A percentile compares a stretch with the other conserved stretches of the same genome.
Evolutionary conservation across 352 stramenopile species (phyloP).

Genomic region (Phytopythium delawarense): DNA sequence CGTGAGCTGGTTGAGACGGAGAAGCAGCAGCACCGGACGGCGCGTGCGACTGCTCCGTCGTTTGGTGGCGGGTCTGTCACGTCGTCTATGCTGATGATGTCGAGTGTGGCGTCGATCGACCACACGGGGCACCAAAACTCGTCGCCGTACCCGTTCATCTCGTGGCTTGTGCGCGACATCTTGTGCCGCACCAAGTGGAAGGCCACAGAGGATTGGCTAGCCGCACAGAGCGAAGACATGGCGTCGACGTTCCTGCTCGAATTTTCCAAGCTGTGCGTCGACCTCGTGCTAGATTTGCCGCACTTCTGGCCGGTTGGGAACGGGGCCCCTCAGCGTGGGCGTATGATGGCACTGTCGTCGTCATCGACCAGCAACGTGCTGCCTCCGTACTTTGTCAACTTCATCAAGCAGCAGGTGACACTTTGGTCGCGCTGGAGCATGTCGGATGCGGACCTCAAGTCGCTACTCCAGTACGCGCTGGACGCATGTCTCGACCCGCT

Average conservation of each 20-base stretch:
- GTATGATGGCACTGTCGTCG: constrained; percentile 10
- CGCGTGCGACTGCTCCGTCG: constrained; percentile 12
- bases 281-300: constrained; percentile 70
- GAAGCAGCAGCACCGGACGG: constrained; percentile 42
- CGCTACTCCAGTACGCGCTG: constrained; percentile 49
- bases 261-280: constrained; percentile 71
- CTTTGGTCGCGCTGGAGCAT: constrained; percentile 81
- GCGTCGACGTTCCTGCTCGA: constrained; percentile 67
- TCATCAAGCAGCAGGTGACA: constrained; percentile 71
- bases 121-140: constrained; percentile 2
- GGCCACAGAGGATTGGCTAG: constrained; percentile 65
- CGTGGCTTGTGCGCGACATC: constrained; percentile 79
- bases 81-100: constrained; percentile 2
- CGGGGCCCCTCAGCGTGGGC: constrained; percentile 19
- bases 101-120: neutral
- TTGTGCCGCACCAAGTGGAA: constrained; percentile 81
- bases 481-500: constrained; percentile 61
- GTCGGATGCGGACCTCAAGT: constrained; percentile 44
- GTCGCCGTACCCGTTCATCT: constrained; percentile 26
- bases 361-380: constrained; percentile 61
- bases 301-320: constrained; percentile 42
- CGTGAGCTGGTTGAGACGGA: constrained; percentile 64
- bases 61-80: constrained; percentile 16
- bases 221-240: constrained; percentile 44
- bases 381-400: constrained; percentile 84